phyloP scores from a whole-genome alignment of 2,329 filamentous ascomycete species.

The Ceratocystis lukuohia region DNA sequence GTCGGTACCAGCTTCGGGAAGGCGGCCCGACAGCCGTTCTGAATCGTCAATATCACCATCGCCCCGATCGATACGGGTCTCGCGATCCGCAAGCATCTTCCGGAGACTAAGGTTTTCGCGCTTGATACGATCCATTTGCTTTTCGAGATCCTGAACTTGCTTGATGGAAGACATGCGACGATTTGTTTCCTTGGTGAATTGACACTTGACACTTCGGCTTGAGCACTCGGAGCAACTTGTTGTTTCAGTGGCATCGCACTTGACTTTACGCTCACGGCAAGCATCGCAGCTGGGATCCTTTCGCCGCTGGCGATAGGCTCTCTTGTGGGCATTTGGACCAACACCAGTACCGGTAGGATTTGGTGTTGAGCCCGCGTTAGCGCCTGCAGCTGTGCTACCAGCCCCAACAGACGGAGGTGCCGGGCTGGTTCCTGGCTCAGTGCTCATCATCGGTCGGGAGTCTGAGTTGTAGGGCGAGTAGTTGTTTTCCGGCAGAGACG shows the following conservation, averaged over 20 bases:
- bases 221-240: constrained; percentile 95
- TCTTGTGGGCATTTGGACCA: constrained; percentile 52
- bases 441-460: constrained; percentile 14
- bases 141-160: constrained; percentile 94
- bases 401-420: constrained; percentile 13
- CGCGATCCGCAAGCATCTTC: constrained; percentile 44
- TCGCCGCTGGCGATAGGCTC: constrained; percentile 83
- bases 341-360: not conserved
- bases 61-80: constrained; percentile 38
- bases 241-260: constrained; percentile 93
- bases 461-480: constrained; percentile 14
- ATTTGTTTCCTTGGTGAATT: constrained; percentile 98
- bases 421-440: constrained; percentile 14
- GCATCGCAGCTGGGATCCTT: constrained; percentile 98
- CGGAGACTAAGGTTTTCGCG: constrained; percentile 66
- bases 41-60: constrained; percentile 38
- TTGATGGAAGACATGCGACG: constrained; percentile 98
- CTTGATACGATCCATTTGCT: constrained; percentile 67
- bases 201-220: constrained; percentile 90
- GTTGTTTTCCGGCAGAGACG: constrained; percentile 12
- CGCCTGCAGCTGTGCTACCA: not conserved
- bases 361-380: not conserved
- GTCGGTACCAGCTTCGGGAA: constrained; percentile 15
- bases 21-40: constrained; percentile 26
- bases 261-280: constrained; percentile 72